Conservation (phyloP, 1,284 basidiomycete species). For the Microbotryum scabiosae region DNA sequence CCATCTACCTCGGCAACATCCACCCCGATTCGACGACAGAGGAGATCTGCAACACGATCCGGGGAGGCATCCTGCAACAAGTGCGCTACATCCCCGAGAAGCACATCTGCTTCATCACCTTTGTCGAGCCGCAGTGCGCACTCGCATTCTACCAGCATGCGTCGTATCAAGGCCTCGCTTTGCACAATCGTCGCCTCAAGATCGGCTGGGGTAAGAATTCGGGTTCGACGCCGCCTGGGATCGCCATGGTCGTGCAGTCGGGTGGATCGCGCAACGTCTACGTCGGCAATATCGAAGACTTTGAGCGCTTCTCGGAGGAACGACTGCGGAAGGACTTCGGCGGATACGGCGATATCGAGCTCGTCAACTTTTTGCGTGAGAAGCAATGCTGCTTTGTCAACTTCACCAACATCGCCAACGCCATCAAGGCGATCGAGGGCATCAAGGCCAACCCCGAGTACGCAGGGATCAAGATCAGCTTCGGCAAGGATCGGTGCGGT, state of each 20-base stretch:
- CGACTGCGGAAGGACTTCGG: conserved; percentile 79
- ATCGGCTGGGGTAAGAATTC: conserved; percentile 87
- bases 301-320: conserved; percentile 75
- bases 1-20: conserved; percentile 78
- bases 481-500: conserved; percentile 91
- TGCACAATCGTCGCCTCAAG: conserved; percentile 84
- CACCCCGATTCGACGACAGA: conserved; percentile 85
- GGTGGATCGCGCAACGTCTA: conserved; percentile 92
- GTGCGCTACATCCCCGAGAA: conserved; percentile 87
- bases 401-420: conserved; percentile 78
- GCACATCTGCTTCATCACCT: conserved; percentile 53
- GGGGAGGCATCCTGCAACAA: conserved; percentile 76
- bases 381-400: conserved; percentile 96
- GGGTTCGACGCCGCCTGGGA: conserved; percentile 64
- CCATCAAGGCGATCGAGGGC: conserved; percentile 89
- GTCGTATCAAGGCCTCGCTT: conserved; percentile 71
- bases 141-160: conserved; percentile 86
- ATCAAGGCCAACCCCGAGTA: conserved; percentile 55
- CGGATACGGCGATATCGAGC: conserved; percentile 87
- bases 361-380: conserved; percentile 88
- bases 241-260: conserved; percentile 75
- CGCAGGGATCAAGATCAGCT: conserved; percentile 46
- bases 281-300: conserved; percentile 67
- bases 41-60: conserved; percentile 85
- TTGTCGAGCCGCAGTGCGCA: conserved; percentile 59